Conservation (phyloP, 169 alveolate genomes). For the Plasmodium coatneyi region DNA sequence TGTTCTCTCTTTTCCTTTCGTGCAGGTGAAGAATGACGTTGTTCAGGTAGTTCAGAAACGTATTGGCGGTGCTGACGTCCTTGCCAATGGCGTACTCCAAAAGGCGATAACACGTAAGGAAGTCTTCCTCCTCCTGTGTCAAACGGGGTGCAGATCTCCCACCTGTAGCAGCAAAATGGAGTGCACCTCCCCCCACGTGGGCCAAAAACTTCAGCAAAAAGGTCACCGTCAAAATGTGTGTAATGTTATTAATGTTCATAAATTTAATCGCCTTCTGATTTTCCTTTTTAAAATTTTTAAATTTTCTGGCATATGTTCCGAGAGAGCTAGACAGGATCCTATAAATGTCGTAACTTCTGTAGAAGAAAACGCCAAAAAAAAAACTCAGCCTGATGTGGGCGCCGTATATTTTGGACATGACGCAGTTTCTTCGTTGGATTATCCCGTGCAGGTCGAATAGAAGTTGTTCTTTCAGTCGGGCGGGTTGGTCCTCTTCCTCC, state of each 20-base stretch:
- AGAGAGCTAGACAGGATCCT: conserved; percentile 37
- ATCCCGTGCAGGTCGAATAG: conserved; percentile 33
- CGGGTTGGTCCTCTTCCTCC: background rate
- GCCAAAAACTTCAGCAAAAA: conserved; percentile 6
- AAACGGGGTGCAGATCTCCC: background rate
- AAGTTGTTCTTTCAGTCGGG: conserved; percentile 1
- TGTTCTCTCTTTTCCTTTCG: conserved; percentile 65
- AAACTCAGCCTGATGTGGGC: conserved; percentile 62
- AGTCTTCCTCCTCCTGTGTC: background rate
- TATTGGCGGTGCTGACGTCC: conserved; percentile 9
- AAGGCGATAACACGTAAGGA: conserved; percentile 10
- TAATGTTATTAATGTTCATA: conserved; percentile 59
- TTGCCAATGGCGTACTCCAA: conserved; percentile 26
- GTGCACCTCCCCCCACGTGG: background rate
- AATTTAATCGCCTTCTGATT: conserved; percentile 40
- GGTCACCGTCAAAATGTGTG: conserved; percentile 37
- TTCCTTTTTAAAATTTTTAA: conserved; percentile 51
- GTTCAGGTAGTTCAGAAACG: conserved; percentile 54
- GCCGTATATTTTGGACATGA: conserved; percentile 59
- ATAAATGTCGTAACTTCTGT: conserved; percentile 25
- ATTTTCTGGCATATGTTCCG: conserved; percentile 12
- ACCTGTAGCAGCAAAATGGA: background rate
- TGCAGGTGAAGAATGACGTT: conserved; percentile 29
- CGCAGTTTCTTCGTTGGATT: conserved; percentile 19
- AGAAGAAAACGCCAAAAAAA: conserved; percentile 43